A percentile compares a stretch with the other conserved stretches of the same genome.
Conservation (phyloP, 2,329 filamentous ascomycete species). For the Dactylella cylindrospora region DNA sequence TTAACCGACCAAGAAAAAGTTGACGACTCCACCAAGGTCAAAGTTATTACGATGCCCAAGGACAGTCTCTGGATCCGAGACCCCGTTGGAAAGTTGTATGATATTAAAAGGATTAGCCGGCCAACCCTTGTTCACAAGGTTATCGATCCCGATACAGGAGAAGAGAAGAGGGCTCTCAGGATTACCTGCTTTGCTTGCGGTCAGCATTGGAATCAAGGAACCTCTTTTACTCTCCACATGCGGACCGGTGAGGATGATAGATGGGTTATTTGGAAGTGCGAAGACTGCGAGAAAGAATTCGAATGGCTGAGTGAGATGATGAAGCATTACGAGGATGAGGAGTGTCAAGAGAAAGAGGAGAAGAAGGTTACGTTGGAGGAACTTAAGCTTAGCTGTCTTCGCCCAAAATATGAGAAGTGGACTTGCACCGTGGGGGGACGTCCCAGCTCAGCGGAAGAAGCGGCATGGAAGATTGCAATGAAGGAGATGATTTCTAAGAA, state of each 20-base stretch:
- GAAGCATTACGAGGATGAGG: constrained; percentile 20
- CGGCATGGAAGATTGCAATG: too few relatives aligned
- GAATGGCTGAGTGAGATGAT: constrained; percentile 8
- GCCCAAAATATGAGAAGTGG: too few relatives aligned
- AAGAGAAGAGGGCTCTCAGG: not conserved
- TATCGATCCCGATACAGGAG: not conserved
- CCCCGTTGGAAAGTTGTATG: constrained; percentile 24
- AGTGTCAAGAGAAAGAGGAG: constrained; percentile 3
- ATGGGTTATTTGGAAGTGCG: constrained; percentile 23
- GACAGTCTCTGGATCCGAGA: constrained; percentile 23
- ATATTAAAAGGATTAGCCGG: too few relatives aligned
- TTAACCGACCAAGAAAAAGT: constrained; percentile 23
- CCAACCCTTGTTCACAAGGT: not conserved
- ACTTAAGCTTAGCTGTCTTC: too few relatives aligned
- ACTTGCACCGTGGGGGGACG: too few relatives aligned
- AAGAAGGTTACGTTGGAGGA: too few relatives aligned
- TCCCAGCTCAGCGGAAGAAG: too few relatives aligned
- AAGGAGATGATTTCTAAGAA: too few relatives aligned
- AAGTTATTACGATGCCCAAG: constrained; percentile 15
- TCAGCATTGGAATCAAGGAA: not conserved
- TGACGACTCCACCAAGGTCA: constrained; percentile 4
- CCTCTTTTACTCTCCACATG: constrained; percentile 2
- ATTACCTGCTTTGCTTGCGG: constrained; percentile 24
- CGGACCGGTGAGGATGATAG: constrained; percentile 9
- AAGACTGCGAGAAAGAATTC: constrained; percentile 22